phyloP scores from a whole-genome alignment of 257 asterid species.

The Rubia yunnanensis region DNA sequence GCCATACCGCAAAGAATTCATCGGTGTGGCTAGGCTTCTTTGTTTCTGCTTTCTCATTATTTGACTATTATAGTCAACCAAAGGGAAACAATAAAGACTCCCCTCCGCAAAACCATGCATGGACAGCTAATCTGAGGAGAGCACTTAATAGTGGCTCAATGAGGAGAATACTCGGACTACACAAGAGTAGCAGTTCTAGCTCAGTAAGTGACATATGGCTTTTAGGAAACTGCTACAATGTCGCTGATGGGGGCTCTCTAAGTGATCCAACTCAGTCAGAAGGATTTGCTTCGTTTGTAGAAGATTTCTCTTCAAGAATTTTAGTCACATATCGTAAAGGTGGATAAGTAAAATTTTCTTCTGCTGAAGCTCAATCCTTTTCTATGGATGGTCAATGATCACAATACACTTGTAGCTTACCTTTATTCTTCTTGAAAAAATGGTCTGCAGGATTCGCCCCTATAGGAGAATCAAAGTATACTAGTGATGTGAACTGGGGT shows the following conservation, averaged over 20 bases:
- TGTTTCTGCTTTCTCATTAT: conserved; percentile 28
- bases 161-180: conserved; percentile 72
- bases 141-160: conserved; percentile 70
- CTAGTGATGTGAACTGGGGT: conserved; percentile 90
- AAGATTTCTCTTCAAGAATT: conserved; percentile 86
- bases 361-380: background rate
- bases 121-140: conserved; percentile 67
- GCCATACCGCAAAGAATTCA: conserved; percentile 12
- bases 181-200: conserved; percentile 32
- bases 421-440: background rate
- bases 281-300: conserved; percentile 76
- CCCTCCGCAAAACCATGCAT: conserved; percentile 33
- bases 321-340: conserved; percentile 92
- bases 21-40: conserved; percentile 30
- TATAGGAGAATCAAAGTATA: conserved; percentile 70
- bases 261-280: conserved; percentile 75
- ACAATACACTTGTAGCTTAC: background rate
- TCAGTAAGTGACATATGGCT: conserved; percentile 86
- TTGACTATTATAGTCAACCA: conserved; percentile 19
- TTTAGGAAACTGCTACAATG: conserved; percentile 71
- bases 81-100: conserved; percentile 15
- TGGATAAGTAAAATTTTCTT: background rate
- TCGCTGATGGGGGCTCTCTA: conserved; percentile 48
- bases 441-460: conserved; percentile 55
- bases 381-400: background rate